Conservation (phyloP, 805 yeast species). For the Saturnispora besseyi region DNA sequence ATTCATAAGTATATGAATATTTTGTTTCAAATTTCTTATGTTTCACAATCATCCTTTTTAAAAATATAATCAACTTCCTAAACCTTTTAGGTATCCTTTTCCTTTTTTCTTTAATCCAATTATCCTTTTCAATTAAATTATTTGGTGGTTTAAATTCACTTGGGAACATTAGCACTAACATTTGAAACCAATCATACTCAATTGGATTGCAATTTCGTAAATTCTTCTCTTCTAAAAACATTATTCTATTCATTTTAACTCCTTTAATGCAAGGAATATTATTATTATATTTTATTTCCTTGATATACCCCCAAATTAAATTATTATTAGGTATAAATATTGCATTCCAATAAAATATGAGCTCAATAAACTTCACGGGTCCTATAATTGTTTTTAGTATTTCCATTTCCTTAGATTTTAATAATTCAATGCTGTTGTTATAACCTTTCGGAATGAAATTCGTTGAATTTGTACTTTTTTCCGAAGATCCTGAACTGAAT, state of each 20-base stretch:
- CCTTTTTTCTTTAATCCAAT: not conserved
- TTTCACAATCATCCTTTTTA: conserved; percentile 22
- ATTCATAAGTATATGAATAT: conserved; percentile 31
- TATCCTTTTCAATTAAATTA: not conserved
- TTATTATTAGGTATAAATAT: conserved; percentile 14
- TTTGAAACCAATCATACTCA: conserved; percentile 9
- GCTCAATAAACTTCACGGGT: conserved; percentile 27
- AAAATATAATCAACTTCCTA: conserved; percentile 16
- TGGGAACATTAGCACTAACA: conserved; percentile 10
- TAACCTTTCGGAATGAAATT: conserved; percentile 8
- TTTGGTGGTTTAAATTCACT: not conserved
- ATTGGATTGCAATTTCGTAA: conserved; percentile 19
- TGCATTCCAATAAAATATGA: conserved; percentile 32
- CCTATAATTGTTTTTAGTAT: conserved; percentile 34
- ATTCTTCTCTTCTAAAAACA: conserved; percentile 19
- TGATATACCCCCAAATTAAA: conserved; percentile 21
- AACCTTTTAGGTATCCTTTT: conserved; percentile 18
- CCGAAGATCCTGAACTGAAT: conserved; percentile 25
- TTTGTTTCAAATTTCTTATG: conserved; percentile 26
- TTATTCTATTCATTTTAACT: conserved; percentile 17
- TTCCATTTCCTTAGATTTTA: conserved; percentile 41
- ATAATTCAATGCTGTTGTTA: conserved; percentile 31
- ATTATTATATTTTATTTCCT: not conserved
- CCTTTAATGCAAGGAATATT: not conserved
- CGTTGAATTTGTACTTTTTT: conserved; percentile 18